These are phyloP conservation scores for Talaromyces sp. DNA, from an alignment of 2,329 filamentous ascomycete genomes.

Conservation along the genomic window DNA sequence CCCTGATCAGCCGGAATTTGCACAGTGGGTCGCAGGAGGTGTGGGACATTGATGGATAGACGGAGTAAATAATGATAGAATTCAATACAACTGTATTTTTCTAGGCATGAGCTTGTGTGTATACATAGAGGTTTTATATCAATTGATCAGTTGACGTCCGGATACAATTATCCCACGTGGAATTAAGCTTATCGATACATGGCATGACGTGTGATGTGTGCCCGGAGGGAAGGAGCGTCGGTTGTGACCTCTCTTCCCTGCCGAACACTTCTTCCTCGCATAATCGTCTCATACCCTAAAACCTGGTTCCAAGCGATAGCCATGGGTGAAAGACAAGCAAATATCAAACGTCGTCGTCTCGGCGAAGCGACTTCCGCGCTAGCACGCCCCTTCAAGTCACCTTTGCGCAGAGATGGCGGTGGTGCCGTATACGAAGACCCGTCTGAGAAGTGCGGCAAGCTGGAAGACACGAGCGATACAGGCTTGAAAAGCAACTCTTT, in stretches of 20 bases:
- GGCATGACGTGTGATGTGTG: not conserved
- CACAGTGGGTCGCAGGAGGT: conserved; percentile 62
- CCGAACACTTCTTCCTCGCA: not conserved
- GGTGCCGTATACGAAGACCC: not conserved
- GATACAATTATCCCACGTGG: not conserved
- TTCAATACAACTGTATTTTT: not conserved
- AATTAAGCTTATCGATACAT: conserved; percentile 17
- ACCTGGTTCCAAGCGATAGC: no score
- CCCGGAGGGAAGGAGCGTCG: not conserved
- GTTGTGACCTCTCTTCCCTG: not conserved
- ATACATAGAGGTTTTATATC: not conserved
- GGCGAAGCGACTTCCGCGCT: conserved; percentile 54
- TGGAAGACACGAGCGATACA: not conserved
- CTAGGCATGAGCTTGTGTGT: not conserved
- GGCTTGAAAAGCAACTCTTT: not conserved
- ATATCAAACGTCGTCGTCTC: conserved; percentile 57
- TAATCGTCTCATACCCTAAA: not conserved
- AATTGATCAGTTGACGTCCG: not conserved
- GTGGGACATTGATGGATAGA: conserved; percentile 45
- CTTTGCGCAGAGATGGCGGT: conserved; percentile 44
- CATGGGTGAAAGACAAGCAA: conserved; percentile 2
- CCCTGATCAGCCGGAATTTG: conserved; percentile 61
- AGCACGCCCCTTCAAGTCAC: conserved; percentile 67
- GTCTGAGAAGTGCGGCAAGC: not conserved
- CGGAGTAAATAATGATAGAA: not conserved